phyloP scores from a whole-genome alignment of 331 rosid species.

The Acacia concinna region DNA sequence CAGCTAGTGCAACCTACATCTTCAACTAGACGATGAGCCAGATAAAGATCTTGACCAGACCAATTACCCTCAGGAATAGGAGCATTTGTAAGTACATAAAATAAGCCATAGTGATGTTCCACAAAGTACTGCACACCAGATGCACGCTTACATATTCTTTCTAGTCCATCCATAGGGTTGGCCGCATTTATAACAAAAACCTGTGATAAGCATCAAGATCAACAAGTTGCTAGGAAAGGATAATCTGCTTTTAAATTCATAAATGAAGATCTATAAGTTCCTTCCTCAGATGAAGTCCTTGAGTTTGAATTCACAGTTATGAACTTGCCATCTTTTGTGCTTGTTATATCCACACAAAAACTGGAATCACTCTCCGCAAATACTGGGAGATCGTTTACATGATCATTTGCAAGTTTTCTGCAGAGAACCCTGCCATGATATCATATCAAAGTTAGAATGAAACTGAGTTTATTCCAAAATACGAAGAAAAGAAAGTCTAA shows the following conservation, averaged over 20 bases:
- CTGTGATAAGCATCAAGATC: constrained; percentile 53
- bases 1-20: constrained; percentile 59
- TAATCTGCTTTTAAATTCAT: constrained; percentile 6
- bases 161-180: constrained; percentile 61
- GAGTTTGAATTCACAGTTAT: constrained; percentile 95
- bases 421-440: constrained; percentile 67
- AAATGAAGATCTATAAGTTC: constrained; percentile 48
- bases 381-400: constrained; percentile 45
- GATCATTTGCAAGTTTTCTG: constrained; percentile 53
- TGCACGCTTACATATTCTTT: constrained; percentile 64
- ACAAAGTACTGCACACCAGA: constrained; percentile 76
- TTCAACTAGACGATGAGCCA: constrained; percentile 61
- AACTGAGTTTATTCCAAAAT: background rate
- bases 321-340: constrained; percentile 96
- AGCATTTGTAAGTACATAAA: constrained; percentile 86
- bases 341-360: constrained; percentile 90
- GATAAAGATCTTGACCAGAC: constrained; percentile 74
- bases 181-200: constrained; percentile 73
- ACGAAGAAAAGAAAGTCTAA: background rate
- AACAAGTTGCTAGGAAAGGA: constrained; percentile 35
- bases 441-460: constrained; percentile 26
- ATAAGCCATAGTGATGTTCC: constrained; percentile 84
- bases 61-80: constrained; percentile 52
- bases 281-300: constrained; percentile 99
- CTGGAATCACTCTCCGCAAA: constrained; percentile 74